phyloP scores from a whole-genome alignment of 768 basidiomycete species.

The Ramaria rubella region DNA sequence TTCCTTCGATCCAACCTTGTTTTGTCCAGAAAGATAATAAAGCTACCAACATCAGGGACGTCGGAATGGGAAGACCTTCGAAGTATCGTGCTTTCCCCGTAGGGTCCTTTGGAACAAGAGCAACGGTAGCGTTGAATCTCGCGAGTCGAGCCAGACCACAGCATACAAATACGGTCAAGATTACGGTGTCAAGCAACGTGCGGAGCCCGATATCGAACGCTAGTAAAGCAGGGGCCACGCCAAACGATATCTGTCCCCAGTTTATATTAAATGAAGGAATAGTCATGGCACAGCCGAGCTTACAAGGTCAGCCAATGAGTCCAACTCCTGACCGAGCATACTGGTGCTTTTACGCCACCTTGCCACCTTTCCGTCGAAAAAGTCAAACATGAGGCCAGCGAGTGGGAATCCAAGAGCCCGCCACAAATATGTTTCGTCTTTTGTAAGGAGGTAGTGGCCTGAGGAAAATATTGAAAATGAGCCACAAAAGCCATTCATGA shows the following conservation, averaged over 20 bases:
- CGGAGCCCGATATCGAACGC: slow-evolving; percentile 88
- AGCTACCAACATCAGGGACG: slow-evolving; percentile 73
- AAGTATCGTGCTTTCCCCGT: slow-evolving; percentile 91
- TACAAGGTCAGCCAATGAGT: slow-evolving; percentile 93
- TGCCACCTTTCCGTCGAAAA: slow-evolving; percentile 95
- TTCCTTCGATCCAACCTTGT: slow-evolving; percentile 78
- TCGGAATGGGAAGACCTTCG: slow-evolving; percentile 96
- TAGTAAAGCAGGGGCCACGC: slow-evolving; percentile 91
- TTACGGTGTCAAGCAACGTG: slow-evolving; percentile 84
- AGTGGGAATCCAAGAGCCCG: slow-evolving; percentile 84
- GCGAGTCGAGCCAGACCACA: slow-evolving; percentile 95
- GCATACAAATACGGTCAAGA: slow-evolving; percentile 87
- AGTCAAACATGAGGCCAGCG: slow-evolving; percentile 95
- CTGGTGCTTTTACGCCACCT: slow-evolving; percentile 94
- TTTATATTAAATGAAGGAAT: slow-evolving; percentile 3
- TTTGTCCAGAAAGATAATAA: slow-evolving; percentile 77
- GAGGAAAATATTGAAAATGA: slow-evolving; percentile 92
- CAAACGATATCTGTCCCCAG: slow-evolving; percentile 91
- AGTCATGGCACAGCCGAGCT: slow-evolving; percentile 24
- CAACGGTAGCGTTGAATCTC: slow-evolving; percentile 97
- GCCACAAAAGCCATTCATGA: slow-evolving; percentile 98
- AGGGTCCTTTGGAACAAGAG: slow-evolving; percentile 80
- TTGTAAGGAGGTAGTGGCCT: slow-evolving; percentile 77
- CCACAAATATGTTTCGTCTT: slow-evolving; percentile 76
- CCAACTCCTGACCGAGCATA: slow-evolving; percentile 95